Evolutionary conservation across 2,329 filamentous ascomycete genomes (phyloP), one percentile per base, ranked within the genome.

Genomic region (Fusarium sp.): DNA sequence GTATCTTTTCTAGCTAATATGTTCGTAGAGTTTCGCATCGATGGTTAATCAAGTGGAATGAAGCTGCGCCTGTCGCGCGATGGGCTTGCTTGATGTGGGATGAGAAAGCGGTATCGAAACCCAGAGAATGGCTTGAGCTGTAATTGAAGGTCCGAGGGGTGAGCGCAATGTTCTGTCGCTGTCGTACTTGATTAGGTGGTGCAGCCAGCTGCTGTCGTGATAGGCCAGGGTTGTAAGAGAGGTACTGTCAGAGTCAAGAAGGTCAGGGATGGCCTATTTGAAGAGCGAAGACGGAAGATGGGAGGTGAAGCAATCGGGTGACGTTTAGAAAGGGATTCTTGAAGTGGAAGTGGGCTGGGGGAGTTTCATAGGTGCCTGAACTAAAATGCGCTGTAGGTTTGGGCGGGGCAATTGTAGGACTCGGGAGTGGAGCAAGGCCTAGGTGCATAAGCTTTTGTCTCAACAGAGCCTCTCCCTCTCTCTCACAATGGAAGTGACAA

Each of bases 281-380:
- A 69, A 74, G 66, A 66, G 66, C 57, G 57, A 66, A 71, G 59
- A 36, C 42, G 55, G 41, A 47, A 41, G 55, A 51, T 66, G 71
- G 55, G 24, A 66, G 63, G 61, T 65, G 72, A 71, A 69, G 65
- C 60, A 74, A 77, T 79, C 28, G 28, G 28, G 28, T 31, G 77
- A 78, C 77, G 77, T 78, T 77, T 56, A 62, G 56, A 66, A 62
- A 67, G 61, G 63, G 66, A 69, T 64, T n/a, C 58, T 69, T 54
- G 65, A 58, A 26, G 56, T 69, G 57, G 38, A 58, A 57, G 61
- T 70, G 66, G 69, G 60, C 49, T 73, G 42, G 65, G 58, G 57
- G 47, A 56, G 76, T 78, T 78, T 78, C 74, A 75, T 52, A 77
- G 72, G 64, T 75, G 76, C 72, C 75, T 74, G 72, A 74, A 71